phyloP scores from a whole-genome alignment of 1,139 yeast genomes.

The Sugiyamaella paludigena region DNA sequence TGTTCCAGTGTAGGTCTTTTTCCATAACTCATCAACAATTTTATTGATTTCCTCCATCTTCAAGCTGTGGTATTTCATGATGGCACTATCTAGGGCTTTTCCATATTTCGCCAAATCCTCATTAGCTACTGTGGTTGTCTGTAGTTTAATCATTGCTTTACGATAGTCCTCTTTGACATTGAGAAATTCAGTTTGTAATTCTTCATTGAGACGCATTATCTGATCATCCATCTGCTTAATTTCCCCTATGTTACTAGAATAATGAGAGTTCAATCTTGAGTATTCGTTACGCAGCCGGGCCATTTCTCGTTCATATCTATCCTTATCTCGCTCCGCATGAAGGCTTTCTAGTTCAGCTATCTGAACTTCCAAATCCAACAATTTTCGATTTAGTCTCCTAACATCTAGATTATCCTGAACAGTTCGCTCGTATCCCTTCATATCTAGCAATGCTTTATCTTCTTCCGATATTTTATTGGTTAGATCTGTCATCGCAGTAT shows the following conservation, averaged over 20 bases:
- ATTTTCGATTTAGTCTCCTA: conserved; percentile 42
- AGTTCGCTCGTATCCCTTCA: conserved; percentile 52
- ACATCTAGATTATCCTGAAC: conserved; percentile 56
- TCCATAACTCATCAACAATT: conserved; percentile 89
- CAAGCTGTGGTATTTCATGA: conserved; percentile 85
- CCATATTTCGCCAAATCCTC: conserved; percentile 82
- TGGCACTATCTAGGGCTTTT: conserved; percentile 86
- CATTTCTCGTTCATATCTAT: conserved; percentile 61
- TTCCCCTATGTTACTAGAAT: conserved; percentile 83
- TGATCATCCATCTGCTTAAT: conserved; percentile 80
- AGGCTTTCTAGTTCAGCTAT: conserved; percentile 48
- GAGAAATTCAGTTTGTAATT: conserved; percentile 67
- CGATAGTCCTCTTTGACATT: conserved; percentile 63
- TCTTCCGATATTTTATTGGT: conserved; percentile 26
- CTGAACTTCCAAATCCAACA: conserved; percentile 38
- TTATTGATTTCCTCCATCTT: conserved; percentile 93
- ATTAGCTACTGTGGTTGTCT: conserved; percentile 73
- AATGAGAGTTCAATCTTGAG: conserved; percentile 58
- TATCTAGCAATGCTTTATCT: conserved; percentile 46
- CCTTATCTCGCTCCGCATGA: conserved; percentile 64
- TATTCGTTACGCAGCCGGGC: conserved; percentile 52
- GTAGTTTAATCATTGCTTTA: conserved; percentile 71
- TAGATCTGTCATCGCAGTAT: conserved; percentile 23
- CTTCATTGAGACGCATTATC: conserved; percentile 52
- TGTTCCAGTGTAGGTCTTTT: conserved; percentile 88